Percentiles rank a stretch among this genome's conserved stretches.
These are phyloP conservation scores for Wickerhamiella alocasiicola DNA, from an alignment of 805 yeast genomes.

Conservation along the genomic window DNA sequence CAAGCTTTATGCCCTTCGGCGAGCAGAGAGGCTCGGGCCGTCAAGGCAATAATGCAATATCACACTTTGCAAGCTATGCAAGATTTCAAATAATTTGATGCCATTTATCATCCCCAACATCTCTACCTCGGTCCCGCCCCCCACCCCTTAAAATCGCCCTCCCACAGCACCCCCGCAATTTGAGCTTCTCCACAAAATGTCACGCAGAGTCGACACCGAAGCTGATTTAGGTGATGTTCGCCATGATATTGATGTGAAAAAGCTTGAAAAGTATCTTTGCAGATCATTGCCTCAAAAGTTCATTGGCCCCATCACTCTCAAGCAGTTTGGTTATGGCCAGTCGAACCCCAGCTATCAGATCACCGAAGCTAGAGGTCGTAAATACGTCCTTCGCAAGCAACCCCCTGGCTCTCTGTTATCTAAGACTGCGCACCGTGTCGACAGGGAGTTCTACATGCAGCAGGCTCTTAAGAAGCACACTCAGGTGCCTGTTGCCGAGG, in stretches of 20 bases:
- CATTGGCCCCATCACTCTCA: conserved; percentile 28
- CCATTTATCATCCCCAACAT: neutral
- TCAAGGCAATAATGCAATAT: no score
- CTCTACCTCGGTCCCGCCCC: neutral
- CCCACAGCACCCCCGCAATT: no score
- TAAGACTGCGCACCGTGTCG: conserved; percentile 50
- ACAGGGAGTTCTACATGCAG: conserved; percentile 44
- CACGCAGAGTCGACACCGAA: conserved; percentile 24
- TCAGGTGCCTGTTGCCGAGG: conserved; percentile 43
- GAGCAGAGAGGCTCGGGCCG: no score
- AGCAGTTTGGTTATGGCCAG: conserved; percentile 52
- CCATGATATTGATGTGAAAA: conserved; percentile 23
- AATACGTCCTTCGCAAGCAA: conserved; percentile 43
- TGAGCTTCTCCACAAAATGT: conserved; percentile 2
- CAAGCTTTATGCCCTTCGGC: no score
- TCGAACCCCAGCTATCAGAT: conserved; percentile 50
- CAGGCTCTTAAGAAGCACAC: conserved; percentile 27
- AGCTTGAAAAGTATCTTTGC: conserved; percentile 23
- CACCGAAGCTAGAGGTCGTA: conserved; percentile 30
- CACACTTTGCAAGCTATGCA: no score
- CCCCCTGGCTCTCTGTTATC: conserved; percentile 42
- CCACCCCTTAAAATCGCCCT: neutral
- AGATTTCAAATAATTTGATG: no score
- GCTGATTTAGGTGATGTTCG: conserved; percentile 26
- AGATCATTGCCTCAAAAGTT: conserved; percentile 15